Conservation (phyloP, 2,329 filamentous ascomycete species). For the Hymenotorrendiella dingleyae region DNA sequence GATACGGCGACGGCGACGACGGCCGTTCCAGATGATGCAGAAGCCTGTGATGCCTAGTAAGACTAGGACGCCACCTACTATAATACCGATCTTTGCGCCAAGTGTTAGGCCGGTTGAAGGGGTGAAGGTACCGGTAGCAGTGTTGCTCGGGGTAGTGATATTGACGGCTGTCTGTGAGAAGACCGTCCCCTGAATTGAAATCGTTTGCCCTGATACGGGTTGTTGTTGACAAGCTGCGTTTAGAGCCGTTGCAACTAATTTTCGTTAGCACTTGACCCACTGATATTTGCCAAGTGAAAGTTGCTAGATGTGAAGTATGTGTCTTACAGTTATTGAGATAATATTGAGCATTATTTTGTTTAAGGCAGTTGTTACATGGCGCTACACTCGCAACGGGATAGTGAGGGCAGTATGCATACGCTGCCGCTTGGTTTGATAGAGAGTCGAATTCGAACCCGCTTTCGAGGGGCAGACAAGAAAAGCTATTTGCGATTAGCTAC, state of each 20-base stretch:
- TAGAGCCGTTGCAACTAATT: conserved; percentile 43
- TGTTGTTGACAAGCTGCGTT: conserved; percentile 51
- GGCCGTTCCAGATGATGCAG: conserved; percentile 51
- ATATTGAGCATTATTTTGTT: conserved; percentile 30
- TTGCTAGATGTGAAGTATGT: conserved; percentile 5
- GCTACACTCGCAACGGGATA: conserved; percentile 38
- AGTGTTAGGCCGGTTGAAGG: conserved; percentile 40
- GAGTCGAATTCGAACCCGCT: conserved; percentile 44
- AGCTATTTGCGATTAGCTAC: conserved; percentile 30
- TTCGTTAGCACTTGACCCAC: conserved; percentile 18
- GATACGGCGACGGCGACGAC: conserved; percentile 46
- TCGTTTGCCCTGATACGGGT: conserved; percentile 39
- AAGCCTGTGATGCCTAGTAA: conserved; percentile 45
- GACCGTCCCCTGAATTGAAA: conserved; percentile 46
- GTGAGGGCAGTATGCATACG: conserved; percentile 48
- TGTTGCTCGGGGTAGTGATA: conserved; percentile 43
- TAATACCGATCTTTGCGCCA: conserved; percentile 53
- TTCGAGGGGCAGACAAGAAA: conserved; percentile 45
- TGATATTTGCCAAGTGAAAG: background rate
- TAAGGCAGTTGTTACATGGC: conserved; percentile 46
- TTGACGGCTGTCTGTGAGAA: conserved; percentile 46
- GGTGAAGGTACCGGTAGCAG: conserved; percentile 17
- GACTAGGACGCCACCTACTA: conserved; percentile 43
- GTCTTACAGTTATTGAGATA: conserved; percentile 49
- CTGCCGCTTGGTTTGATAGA: conserved; percentile 38